Evolutionary conservation across 2,329 filamentous ascomycete genomes (phyloP), one percentile per base, ranked within the genome.

Genomic region (Calcarisporium arbuscula): DNA sequence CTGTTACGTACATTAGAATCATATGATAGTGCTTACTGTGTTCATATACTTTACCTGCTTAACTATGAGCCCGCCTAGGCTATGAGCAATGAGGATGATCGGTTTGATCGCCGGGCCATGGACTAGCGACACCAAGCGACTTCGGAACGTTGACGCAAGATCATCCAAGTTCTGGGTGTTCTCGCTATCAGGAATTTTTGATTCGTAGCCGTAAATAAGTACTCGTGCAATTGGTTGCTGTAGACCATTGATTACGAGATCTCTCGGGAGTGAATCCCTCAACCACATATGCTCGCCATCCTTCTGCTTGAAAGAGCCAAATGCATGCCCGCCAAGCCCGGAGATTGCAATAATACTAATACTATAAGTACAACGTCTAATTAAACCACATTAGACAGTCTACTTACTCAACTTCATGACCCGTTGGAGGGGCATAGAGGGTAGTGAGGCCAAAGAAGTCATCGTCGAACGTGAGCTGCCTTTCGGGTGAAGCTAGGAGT

Each of bases 241-340:
- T 6, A n/a, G 22, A n/a, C 5, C 16, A 7, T 31, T 19, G 11
- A 11, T 15, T 6, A 14, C 29, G 8, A 56, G 19, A 39, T 52
- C 42, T 10, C 36, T 17, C 3, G 47, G 44, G 4, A 57, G 48
- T 2, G 43, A 31, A 36, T 57, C 53, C 16, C 46, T 44, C 10
- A 56, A 40, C 54, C 54, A 58, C 51, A 56, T 54, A 27, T 52
- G 39, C 6, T 20, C 10, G 8, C 47, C 46, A 8, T 31, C 42
- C 22, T 35, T 40, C 18, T 50, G 46, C 37, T 53, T 52, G 37
- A 57, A 58, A 2, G 54, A 57, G 4, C 45, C 49, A 26, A 49
- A 57, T 2, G 52, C 51, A 35, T 56, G 50, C 8, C 48, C 43
- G 15, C 48, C 50, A 10, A 56, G 41, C 2, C 48, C 51, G 14